Percentiles rank a stretch among this genome's conserved stretches.
Evolutionary conservation across 2,329 filamentous ascomycete genomes (phyloP).

Genomic region (Trichoderma guizhouense): DNA sequence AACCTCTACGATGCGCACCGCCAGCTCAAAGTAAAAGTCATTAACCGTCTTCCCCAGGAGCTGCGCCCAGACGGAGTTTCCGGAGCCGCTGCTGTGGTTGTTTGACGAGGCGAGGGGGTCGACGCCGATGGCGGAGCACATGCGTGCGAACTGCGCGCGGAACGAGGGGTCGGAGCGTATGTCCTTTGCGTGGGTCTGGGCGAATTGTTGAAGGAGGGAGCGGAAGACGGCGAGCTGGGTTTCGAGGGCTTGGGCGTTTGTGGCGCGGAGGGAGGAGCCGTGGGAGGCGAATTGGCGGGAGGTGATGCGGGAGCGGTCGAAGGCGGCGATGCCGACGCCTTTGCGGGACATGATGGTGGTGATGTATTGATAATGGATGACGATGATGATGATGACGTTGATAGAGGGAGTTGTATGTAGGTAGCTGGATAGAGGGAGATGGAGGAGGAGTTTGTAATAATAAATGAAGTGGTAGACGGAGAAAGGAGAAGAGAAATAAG

Average conservation of each 20-base stretch:
- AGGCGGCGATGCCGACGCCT: constrained; percentile 86
- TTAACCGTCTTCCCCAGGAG: constrained; percentile 88
- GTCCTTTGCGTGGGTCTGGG: constrained; percentile 88
- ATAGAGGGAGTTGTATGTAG: not conserved
- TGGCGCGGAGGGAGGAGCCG: constrained; percentile 79
- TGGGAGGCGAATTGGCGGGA: constrained; percentile 88
- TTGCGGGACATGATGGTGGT: constrained; percentile 60
- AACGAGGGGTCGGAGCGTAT: constrained; percentile 95
- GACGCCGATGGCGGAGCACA: constrained; percentile 96
- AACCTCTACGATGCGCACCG: constrained; percentile 90
- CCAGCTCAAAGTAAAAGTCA: constrained; percentile 98
- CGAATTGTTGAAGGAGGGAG: constrained; percentile 90
- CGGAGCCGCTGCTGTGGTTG: constrained; percentile 32
- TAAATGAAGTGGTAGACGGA: not conserved
- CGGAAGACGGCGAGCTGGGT: constrained; percentile 96
- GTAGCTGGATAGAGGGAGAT: not conserved
- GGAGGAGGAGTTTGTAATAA: not conserved
- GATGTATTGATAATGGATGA: not conserved
- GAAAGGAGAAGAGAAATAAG: not conserved
- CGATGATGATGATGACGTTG: not conserved
- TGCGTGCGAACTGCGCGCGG: constrained; percentile 94
- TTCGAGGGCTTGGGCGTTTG: constrained; percentile 79
- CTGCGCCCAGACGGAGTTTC: constrained; percentile 81
- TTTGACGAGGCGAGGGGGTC: constrained; percentile 71
- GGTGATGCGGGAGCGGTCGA: constrained; percentile 79